Evolutionary conservation across 768 basidiomycete species (phyloP).

Genomic region (Pleurotus djamor): DNA sequence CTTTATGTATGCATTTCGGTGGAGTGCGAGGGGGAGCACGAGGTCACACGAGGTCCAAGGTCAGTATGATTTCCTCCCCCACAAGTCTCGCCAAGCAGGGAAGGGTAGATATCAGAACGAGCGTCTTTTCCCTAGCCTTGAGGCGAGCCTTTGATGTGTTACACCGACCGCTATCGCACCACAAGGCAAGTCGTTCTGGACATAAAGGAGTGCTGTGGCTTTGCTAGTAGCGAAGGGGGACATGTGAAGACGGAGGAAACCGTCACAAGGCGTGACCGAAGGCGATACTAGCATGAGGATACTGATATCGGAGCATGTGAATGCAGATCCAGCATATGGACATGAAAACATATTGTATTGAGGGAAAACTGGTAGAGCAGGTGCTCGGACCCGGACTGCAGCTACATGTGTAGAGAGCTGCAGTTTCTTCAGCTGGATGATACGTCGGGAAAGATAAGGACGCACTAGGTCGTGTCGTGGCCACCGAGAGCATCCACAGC

Average conservation of each 20-base stretch:
- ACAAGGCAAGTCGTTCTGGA: background rate
- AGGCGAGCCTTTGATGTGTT: background rate
- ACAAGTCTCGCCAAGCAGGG: constrained; percentile 3
- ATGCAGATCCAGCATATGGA: constrained; percentile 6
- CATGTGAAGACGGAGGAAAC: constrained; percentile 1
- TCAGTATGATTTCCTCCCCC: constrained; percentile 1
- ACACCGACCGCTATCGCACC: background rate
- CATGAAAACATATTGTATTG: constrained; percentile 3
- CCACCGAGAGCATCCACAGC: too few relatives aligned
- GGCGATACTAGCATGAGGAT: constrained; percentile 1
- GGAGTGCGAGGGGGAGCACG: background rate
- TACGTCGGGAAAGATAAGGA: too few relatives aligned
- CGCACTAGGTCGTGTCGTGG: too few relatives aligned
- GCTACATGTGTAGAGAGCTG: too few relatives aligned
- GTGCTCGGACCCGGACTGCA: background rate
- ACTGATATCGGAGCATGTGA: constrained; percentile 1
- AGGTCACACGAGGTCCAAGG: background rate
- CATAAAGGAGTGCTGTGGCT: background rate
- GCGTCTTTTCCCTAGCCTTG: background rate
- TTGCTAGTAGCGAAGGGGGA: background rate
- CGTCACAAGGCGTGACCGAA: constrained; percentile 4
- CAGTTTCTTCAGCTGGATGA: too few relatives aligned
- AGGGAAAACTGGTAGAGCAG: background rate
- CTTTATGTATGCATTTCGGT: constrained; percentile 1
- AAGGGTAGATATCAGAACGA: background rate